These are phyloP conservation scores for Lodderomyces orthopsilosis DNA, from an alignment of 1,139 yeast genomes.

Conservation along the genomic window DNA sequence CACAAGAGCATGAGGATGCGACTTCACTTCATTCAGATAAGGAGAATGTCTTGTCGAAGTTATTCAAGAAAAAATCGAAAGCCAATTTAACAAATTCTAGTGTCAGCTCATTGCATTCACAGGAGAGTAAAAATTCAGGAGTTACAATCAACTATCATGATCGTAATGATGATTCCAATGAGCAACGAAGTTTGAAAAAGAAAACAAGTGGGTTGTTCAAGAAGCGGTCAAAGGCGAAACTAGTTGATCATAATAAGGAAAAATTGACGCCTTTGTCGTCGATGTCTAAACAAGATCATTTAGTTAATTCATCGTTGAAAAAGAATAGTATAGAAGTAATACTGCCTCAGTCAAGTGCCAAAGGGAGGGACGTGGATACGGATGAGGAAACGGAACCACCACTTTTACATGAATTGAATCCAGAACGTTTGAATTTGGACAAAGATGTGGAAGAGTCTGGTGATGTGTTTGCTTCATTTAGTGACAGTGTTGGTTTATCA, in stretches of 20 bases:
- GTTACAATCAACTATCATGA: slow-evolving; percentile 33
- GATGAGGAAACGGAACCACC: background rate
- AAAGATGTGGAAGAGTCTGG: background rate
- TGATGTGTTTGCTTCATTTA: background rate
- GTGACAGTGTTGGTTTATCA: background rate
- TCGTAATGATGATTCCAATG: slow-evolving; percentile 10
- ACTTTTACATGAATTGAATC: background rate
- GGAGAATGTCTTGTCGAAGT: slow-evolving; percentile 43
- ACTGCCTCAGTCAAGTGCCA: background rate
- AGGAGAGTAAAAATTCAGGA: slow-evolving; percentile 19
- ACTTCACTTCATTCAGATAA: slow-evolving; percentile 19
- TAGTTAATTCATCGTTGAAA: background rate
- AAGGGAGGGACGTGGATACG: background rate
- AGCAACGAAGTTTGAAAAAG: slow-evolving; percentile 23
- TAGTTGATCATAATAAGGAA: slow-evolving; percentile 7
- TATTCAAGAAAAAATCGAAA: slow-evolving; percentile 45
- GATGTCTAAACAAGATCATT: background rate
- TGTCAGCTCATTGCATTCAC: slow-evolving; percentile 9
- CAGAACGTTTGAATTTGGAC: background rate
- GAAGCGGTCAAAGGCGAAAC: slow-evolving; percentile 12
- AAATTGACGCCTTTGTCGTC: background rate
- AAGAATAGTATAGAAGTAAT: background rate
- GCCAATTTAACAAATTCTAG: slow-evolving; percentile 16
- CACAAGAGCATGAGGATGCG: background rate
- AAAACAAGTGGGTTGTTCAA: slow-evolving; percentile 15